These are phyloP conservation scores for Termitomyces sp. DNA, from an alignment of 768 basidiomycete species.

Conservation along the genomic window DNA sequence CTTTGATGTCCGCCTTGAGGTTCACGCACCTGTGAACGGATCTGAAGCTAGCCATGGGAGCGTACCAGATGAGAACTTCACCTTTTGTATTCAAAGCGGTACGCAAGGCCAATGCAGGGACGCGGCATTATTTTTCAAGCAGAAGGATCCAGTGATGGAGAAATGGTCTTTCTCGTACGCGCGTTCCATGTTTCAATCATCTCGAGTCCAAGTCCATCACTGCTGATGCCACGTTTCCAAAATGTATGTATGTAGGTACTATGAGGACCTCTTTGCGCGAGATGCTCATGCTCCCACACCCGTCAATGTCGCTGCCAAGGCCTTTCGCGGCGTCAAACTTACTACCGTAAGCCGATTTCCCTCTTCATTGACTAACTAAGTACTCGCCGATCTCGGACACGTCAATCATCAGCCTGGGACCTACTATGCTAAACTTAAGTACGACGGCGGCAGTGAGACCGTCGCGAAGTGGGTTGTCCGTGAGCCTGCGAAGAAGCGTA, in stretches of 20 bases:
- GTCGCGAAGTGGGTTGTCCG: conserved; percentile 35
- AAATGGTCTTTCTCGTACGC: conserved; percentile 36
- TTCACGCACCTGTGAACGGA: conserved; percentile 37
- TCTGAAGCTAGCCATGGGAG: conserved; percentile 26
- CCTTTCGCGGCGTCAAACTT: conserved; percentile 32
- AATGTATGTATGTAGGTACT: conserved; percentile 24
- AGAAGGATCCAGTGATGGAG: conserved; percentile 26
- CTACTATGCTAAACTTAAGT: conserved; percentile 32
- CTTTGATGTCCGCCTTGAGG: conserved; percentile 37
- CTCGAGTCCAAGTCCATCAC: background rate
- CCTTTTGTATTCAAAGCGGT: conserved; percentile 30
- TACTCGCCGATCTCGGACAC: background rate
- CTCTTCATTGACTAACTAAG: background rate
- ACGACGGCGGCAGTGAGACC: conserved; percentile 27
- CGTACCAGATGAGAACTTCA: conserved; percentile 32
- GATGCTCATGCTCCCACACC: conserved; percentile 25
- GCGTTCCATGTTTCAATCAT: background rate
- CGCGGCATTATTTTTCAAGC: conserved; percentile 29
- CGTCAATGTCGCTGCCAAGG: conserved; percentile 38
- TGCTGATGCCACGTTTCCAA: background rate
- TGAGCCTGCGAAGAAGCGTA: conserved; percentile 24
- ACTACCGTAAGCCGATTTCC: conserved; percentile 15
- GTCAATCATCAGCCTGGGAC: conserved; percentile 25
- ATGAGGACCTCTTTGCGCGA: conserved; percentile 36
- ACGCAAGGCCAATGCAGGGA: conserved; percentile 24